Percentiles rank a stretch among this genome's conserved stretches.
Evolutionary conservation across 805 yeast species (phyloP).

Genomic region (Starmerella bombicola): DNA sequence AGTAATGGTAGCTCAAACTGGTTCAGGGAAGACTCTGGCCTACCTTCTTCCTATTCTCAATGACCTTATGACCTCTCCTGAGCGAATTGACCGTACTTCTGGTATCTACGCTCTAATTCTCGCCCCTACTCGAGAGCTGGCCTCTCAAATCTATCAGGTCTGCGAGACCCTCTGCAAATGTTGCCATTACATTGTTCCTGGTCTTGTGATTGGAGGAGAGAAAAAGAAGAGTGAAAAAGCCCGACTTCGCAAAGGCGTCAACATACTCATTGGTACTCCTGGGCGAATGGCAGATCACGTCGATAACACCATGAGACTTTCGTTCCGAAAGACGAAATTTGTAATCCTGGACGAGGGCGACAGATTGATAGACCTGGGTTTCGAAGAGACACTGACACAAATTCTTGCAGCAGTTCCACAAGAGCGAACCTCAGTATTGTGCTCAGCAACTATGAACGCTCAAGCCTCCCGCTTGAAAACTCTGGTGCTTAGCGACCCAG

Average conservation of each 20-base stretch:
- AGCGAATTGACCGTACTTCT: conserved; percentile 26
- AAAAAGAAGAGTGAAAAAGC: conserved; percentile 96
- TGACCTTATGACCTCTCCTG: conserved; percentile 44
- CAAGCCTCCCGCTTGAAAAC: conserved; percentile 73
- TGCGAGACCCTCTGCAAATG: conserved; percentile 59
- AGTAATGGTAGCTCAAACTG: conserved; percentile 93
- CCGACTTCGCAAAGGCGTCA: conserved; percentile 86
- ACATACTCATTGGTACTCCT: conserved; percentile 93
- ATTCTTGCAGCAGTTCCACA: conserved; percentile 55
- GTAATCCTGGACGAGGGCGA: conserved; percentile 96
- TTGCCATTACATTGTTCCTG: conserved; percentile 85
- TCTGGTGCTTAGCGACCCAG: conserved; percentile 59
- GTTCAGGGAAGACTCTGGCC: conserved; percentile 92
- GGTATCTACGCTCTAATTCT: conserved; percentile 84
- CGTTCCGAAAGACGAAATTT: conserved; percentile 64
- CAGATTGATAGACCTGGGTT: conserved; percentile 86
- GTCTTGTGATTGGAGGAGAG: conserved; percentile 95
- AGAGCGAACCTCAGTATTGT: conserved; percentile 62
- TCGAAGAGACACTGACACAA: conserved; percentile 79
- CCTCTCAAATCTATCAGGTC: conserved; percentile 76
- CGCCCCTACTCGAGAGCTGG: conserved; percentile 92
- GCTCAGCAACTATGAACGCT: conserved; percentile 87
- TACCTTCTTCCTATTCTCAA: conserved; percentile 74
- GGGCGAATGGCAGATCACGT: conserved; percentile 92
- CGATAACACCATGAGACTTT: conserved; percentile 70